Evolutionary conservation across 1,284 basidiomycete species (phyloP), one percentile per base, ranked within the genome.

Genomic region (Ustilago nuda): DNA sequence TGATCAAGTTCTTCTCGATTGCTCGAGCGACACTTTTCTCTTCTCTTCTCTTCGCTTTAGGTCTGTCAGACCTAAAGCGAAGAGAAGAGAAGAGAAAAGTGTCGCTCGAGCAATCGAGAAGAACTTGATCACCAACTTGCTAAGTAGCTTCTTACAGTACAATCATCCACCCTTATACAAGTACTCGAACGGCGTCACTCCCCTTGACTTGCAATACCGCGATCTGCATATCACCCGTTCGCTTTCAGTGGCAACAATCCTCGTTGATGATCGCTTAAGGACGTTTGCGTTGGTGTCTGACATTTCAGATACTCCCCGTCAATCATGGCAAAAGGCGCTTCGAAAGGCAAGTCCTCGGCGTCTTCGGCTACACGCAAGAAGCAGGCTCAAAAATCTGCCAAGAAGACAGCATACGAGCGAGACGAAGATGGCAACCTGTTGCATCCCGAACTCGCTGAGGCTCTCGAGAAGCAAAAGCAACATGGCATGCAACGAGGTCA

Each of bases 281-380:
- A 9, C 30, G 7, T n/a, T 46, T 19, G 4, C 23, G 12, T n/a
- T 35, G 39, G 58, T 58, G 32, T 41, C 36, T 37, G 9, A 50
- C 12, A 27, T 36, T 15, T 45, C 15, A 45, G 41, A 23, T 37
- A 50, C 46, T 37, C 33, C 19, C 9, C 4, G 8, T 43, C 46
- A 41, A 58, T 15, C 9, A 77, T 77, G 75, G 60, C 58, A 23
- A 73, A 77, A 48, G 71, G 74, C 39, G 75, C 74, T 36, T 53
- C 79, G 15, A 75, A 77, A 27, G 77, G 78, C 52, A 85, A 85
- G 74, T 82, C 82, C 19, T 85, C 84, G 19, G 84, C 84, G 35
- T 80, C 84, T 11, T 79, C 83, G 12, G 82, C 70, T 15, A 85
- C 84, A 9, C 79, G 83, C 56, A 85, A 85, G 71, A 85, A 85